A percentile compares a stretch with the other conserved stretches of the same genome.
Evolutionary conservation across 768 basidiomycete species (phyloP).

Genomic region (Coprinellus micaceus): DNA sequence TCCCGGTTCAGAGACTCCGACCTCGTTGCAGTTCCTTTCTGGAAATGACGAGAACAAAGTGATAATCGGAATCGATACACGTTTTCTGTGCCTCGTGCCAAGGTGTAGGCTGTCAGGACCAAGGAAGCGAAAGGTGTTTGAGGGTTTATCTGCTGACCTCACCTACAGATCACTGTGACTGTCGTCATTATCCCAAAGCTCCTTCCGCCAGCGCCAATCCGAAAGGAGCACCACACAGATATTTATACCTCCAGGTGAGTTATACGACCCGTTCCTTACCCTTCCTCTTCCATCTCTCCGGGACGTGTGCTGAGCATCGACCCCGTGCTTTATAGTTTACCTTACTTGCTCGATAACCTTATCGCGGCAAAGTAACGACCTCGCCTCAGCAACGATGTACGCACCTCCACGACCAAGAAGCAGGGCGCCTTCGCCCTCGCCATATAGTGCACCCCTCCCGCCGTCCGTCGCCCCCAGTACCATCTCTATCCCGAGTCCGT

Average conservation of each 20-base stretch:
- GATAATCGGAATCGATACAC: not conserved
- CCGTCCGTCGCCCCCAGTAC: not conserved
- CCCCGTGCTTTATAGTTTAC: not conserved
- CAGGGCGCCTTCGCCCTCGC: constrained; percentile 10
- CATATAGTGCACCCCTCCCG: not conserved
- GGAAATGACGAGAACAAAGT: not conserved
- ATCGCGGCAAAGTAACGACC: not conserved
- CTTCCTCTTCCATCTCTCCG: not conserved
- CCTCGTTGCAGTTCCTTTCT: not conserved
- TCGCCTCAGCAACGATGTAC: constrained; percentile 9
- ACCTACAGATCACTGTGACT: not conserved
- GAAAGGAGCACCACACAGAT: not conserved
- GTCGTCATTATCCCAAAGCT: not conserved
- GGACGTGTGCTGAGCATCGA: not conserved
- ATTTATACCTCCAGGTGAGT: not conserved
- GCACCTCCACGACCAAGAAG: constrained; percentile 11
- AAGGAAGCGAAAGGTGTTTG: not conserved
- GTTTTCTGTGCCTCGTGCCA: not conserved
- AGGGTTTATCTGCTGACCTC: not conserved
- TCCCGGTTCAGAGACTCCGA: not conserved
- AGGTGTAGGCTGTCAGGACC: not conserved
- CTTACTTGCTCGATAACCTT: no score
- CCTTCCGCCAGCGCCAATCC: not conserved
- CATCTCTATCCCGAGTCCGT: constrained; percentile 4
- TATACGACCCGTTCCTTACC: not conserved